Evolutionary conservation across 345 rosid genomes (phyloP), one percentile per base, ranked within the genome.

Genomic region (Rubroshorea leprosula): DNA sequence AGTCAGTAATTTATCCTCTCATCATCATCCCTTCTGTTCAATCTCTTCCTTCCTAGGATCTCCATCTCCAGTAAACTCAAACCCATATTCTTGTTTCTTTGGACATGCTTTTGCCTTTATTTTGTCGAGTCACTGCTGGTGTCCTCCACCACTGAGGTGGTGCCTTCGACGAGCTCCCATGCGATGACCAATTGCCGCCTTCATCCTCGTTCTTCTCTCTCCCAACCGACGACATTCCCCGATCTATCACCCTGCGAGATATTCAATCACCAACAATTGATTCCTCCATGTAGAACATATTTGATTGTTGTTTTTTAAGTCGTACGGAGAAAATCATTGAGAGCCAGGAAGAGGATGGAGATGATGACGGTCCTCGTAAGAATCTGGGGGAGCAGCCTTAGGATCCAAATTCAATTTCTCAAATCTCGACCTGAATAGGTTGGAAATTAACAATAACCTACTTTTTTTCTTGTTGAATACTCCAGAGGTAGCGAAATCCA

Each of bases 181-280:
- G 69, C 13, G 74, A 70, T 0, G 82, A 64, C 24, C 57, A 61
- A 43, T 76, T 81, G 35, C 9, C 35, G 27, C 25, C 57, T 14
- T 76, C 84, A 18, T 61, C 77, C 11, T 70, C 80, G 25, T 44
- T 47, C 26, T 78, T 65, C 19, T 31, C 19, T 15, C 67, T 77
- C 18, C 70, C 50, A 44, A 72, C 80, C 12, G 95, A 96, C 23
- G 98, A 92, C 90, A 92, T 82, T 73, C 96, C 96, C 44, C 86
- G 85, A 54, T 78, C 73, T 48, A 54, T 31, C 49, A 68, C 63
- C 44, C 67, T 74, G n/a, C 74, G 61, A 20, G 70, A 78, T 54
- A 60, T 67, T 21, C 61, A 72, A 4, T 69, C 67, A 20, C 26
- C 46, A 5, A 62, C 19, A 5, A 24, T 58, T n/a, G n/a, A n/a